Conservation (phyloP, 352 stramenopile genomes). For the Aphanomyces stellatus region DNA sequence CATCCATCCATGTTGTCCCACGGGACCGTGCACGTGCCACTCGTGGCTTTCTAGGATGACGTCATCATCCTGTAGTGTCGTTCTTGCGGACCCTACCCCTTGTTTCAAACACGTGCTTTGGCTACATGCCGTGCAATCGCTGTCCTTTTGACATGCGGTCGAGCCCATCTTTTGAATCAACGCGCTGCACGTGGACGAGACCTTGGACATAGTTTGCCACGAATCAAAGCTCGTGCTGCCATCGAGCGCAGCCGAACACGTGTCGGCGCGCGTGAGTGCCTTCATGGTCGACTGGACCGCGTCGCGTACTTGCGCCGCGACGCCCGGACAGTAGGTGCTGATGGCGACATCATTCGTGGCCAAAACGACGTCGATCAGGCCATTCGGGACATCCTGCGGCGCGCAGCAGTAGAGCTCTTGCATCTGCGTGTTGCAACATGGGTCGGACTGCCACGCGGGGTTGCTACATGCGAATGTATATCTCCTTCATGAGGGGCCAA, state of each 20-base stretch:
- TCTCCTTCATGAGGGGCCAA: background rate
- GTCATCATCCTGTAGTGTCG: too few species aligned
- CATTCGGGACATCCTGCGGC: background rate
- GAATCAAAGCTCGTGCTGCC: background rate
- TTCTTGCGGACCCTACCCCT: background rate
- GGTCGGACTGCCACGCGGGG: background rate
- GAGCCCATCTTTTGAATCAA: background rate
- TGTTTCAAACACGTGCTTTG: background rate
- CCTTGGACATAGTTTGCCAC: background rate
- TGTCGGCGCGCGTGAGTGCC: background rate
- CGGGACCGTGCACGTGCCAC: slow-evolving; percentile 2
- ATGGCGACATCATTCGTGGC: background rate
- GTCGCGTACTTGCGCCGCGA: background rate
- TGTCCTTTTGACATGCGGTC: background rate
- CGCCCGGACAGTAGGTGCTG: background rate
- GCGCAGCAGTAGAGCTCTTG: background rate
- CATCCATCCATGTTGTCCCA: slow-evolving; percentile 5
- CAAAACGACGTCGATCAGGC: background rate
- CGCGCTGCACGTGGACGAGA: background rate
- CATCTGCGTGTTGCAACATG: slow-evolving; percentile 5
- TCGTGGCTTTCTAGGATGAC: background rate
- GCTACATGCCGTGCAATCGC: slow-evolving; percentile 2
- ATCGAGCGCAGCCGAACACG: background rate
- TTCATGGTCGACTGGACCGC: background rate
- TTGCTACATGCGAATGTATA: background rate